Evolutionary conservation across 2,329 filamentous ascomycete species (phyloP), one percentile per base, ranked within the genome.

Genomic region (Fusarium sp.): DNA sequence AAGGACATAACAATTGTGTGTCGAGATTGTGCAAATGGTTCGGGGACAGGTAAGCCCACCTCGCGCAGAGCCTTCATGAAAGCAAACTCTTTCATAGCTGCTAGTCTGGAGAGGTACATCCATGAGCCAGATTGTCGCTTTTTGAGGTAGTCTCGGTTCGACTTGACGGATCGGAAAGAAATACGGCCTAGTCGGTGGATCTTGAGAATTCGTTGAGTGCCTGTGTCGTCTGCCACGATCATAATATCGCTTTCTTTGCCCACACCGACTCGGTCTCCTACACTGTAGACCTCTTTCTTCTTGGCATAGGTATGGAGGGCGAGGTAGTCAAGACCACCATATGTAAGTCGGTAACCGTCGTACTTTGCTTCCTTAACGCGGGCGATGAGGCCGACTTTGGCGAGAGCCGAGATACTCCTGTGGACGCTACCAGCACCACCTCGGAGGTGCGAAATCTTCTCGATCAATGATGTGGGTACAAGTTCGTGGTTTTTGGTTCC

Each of bases 221-320:
- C 94, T 8, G 86, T 87, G 55, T 93, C 86, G 75, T 94, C 90
- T 58, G 96, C 95, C 50, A 97, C 94, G 61, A 98, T 91, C 80
- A 97, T 92, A 77, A 99, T 98, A 78, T 99, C 96, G 73, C 93
- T 97, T 82, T 99, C 96, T 80, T 99, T 99, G 56, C 96, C 96
- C 5, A 98, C 94, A 49, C 97, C 96, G 71, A 99, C 93, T 76
- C 97, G 92, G 80, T 92, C 96, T 55, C 96, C 96, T 6, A 98
- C 93, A 72, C 93, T 97, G 86, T 97, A 98, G 42, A 98, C 88
- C 59, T 87, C 88, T 73, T 92, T 91, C 70, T 89, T 86, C 74
- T 92, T 92, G 61, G 94, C 91, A 79, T 98, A 91, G 1, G 93
- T 90, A 82, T 98, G 94, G 56, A 99, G 87, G 18, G 96, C 93